phyloP scores from a whole-genome alignment of 257 asterid genomes.

The Paulownia fortunei region DNA sequence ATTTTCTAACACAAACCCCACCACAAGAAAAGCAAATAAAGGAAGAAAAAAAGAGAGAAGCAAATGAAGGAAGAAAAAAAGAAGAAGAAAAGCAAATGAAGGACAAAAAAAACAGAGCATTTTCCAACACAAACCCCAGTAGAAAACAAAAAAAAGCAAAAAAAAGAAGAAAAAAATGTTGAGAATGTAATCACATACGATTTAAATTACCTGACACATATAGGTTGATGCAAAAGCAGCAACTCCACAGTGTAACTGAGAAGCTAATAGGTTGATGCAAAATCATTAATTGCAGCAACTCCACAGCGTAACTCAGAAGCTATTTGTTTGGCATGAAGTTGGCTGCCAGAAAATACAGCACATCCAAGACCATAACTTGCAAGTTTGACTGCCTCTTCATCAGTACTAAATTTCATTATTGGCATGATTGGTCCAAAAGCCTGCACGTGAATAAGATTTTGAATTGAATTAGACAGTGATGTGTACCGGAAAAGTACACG shows the following conservation, averaged over 20 bases:
- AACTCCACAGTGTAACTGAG: no score
- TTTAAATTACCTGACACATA: conserved; percentile 90
- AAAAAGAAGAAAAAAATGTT: no score
- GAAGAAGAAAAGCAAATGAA: no score
- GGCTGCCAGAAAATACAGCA: conserved; percentile 99
- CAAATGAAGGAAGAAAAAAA: no score
- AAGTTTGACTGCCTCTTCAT: conserved; percentile 84
- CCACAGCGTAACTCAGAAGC: conserved; percentile 92
- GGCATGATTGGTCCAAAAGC: conserved; percentile 99
- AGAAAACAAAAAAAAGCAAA: neutral
- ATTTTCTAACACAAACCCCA: no score
- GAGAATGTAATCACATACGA: neutral
- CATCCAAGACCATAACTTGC: conserved; percentile 99
- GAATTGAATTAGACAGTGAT: no score
- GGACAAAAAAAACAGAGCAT: no score
- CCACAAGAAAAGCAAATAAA: no score
- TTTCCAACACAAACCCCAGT: neutral
- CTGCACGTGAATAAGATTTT: conserved; percentile 48
- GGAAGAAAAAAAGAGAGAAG: no score
- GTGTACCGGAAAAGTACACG: no score
- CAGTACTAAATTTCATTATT: conserved; percentile 87
- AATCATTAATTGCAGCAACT: conserved; percentile 89
- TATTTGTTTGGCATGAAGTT: conserved; percentile 72
- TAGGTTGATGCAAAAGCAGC: no score
- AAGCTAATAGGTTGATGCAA: no score